Percentiles rank a stretch among this genome's conserved stretches.
Conservation (phyloP, 202 grass and related monocot genomes). For the Eragrostis tef region DNA sequence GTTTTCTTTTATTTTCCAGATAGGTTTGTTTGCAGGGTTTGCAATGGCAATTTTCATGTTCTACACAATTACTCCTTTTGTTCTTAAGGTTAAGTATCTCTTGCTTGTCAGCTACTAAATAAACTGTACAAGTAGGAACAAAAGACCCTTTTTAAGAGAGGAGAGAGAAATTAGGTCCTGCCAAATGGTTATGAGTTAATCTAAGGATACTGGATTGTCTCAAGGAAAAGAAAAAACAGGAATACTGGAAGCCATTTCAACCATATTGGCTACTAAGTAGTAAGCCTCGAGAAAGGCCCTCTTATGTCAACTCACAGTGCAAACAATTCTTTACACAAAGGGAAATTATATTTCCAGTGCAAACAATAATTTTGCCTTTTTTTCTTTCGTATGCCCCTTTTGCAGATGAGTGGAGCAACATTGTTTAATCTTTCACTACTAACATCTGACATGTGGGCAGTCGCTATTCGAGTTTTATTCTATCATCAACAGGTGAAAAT, state of each 20-base stretch:
- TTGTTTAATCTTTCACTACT: constrained; percentile 72
- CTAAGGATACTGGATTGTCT: neutral
- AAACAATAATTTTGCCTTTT: constrained; percentile 19
- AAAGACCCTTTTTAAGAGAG: no score
- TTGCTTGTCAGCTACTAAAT: neutral
- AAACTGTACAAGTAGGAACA: constrained; percentile 8
- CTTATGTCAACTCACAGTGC: neutral
- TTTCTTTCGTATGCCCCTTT: neutral
- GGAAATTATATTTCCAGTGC: neutral
- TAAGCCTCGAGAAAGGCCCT: neutral
- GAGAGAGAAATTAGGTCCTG: neutral
- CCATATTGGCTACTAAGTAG: constrained; percentile 21
- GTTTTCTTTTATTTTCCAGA: constrained; percentile 54
- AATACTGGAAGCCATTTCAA: no score
- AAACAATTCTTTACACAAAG: constrained; percentile 2
- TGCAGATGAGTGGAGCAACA: constrained; percentile 62
- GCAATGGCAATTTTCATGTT: constrained; percentile 67
- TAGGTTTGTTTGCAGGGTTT: constrained; percentile 71
- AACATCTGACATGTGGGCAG: constrained; percentile 91
- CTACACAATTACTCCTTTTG: constrained; percentile 67
- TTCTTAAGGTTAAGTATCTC: constrained; percentile 75
- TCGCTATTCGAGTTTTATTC: constrained; percentile 78
- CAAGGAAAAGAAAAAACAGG: no score
- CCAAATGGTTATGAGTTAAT: constrained; percentile 18
- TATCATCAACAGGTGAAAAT: constrained; percentile 72